phyloP scores from a whole-genome alignment of 2,329 filamentous ascomycete species.

The Thyridium curvatum region DNA sequence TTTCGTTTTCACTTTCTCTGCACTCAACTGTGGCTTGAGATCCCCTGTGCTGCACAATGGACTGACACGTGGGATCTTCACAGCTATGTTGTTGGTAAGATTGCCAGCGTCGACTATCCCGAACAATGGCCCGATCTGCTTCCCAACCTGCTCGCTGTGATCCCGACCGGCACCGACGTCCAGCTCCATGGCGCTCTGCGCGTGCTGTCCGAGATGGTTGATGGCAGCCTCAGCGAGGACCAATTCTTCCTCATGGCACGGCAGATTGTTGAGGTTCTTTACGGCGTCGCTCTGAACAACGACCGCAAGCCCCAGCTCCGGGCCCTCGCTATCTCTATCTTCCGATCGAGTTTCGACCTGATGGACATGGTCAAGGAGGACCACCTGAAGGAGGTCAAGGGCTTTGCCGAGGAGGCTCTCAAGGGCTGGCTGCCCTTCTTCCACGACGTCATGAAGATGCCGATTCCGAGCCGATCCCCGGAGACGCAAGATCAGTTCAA shows the following conservation, averaged over 20 bases:
- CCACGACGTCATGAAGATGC: slow-evolving; percentile 67
- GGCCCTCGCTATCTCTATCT: slow-evolving; percentile 82
- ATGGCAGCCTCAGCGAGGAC: slow-evolving; percentile 87
- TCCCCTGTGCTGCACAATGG: slow-evolving; percentile 3
- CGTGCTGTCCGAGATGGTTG: slow-evolving; percentile 83
- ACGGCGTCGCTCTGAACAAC: slow-evolving; percentile 73
- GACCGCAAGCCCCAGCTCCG: slow-evolving; percentile 69
- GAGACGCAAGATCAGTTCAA: slow-evolving; percentile 56
- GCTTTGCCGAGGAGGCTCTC: slow-evolving; percentile 82
- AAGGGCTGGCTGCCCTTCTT: slow-evolving; percentile 87
- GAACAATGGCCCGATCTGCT: slow-evolving; percentile 91
- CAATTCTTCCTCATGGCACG: slow-evolving; percentile 90
- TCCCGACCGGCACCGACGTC: slow-evolving; percentile 67
- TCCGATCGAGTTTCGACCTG: slow-evolving; percentile 87
- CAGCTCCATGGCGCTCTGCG: slow-evolving; percentile 86
- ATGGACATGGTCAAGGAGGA: slow-evolving; percentile 96
- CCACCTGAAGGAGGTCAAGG: slow-evolving; percentile 77
- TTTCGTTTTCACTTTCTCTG: slow-evolving; percentile 4
- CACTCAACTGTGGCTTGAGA: background rate
- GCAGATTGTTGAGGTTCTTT: slow-evolving; percentile 78
- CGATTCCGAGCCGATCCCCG: slow-evolving; percentile 64
- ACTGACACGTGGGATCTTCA: slow-evolving; percentile 2
- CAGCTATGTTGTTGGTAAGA: slow-evolving; percentile 79
- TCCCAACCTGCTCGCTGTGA: slow-evolving; percentile 69
- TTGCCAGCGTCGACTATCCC: slow-evolving; percentile 87